Base-by-base conservation (phyloP, 2,329 filamentous ascomycete species). In the Colletotrichum plurivorum region DNA sequence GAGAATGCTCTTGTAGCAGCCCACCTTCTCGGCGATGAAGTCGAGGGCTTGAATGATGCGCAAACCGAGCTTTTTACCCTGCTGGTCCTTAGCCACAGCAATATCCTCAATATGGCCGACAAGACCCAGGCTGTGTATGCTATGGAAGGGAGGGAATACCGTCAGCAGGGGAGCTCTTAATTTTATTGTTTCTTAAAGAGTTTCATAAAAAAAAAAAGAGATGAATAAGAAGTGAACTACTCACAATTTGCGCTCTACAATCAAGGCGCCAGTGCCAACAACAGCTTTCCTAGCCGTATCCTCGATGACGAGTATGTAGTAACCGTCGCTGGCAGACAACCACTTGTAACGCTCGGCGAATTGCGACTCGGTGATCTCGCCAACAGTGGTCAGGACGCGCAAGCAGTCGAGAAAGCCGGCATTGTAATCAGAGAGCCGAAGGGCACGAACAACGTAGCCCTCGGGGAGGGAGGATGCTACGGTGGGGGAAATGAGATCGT, bases 41-140 rank as follows among this genome's bases (percentile, higher is more conserved):
- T 98, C 95, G 77, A 99, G 87, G 8, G 95, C 94, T 83, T 98
- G 94, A 76, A 98, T 98, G 73, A 98, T 92, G 73, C 94, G 89
- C 77, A 98, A 84, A 5, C 96, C 96, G 51, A 98, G 87, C 84
- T 97, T 98, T 89, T 98, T 98, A 74, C 96, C 96, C 82, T 98
- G 96, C 83, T 98, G 94, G 76, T 97, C 93, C 83, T 95, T 94
- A 73, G 93, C 91, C 45, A 99, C 95, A 18, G 95, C 95, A 79
- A 99, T 98, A 79, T 99, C 96, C 81, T 98, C 96, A 81, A 98
- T 98, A 82, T 98, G 96, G 13, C 95, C 96, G 27, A 98, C 95
- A 22, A 92, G 84, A 58, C 93, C 93, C 52, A 96, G 88, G 74
- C 89, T 89, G 80, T 95, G 93, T 75, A 96, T 95, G 79, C 91